Percentiles rank a stretch among this genome's conserved stretches.
These are phyloP conservation scores for Anaeramoeba ignava DNA, from an alignment of 78 protist genomes.

Conservation along the genomic window DNA sequence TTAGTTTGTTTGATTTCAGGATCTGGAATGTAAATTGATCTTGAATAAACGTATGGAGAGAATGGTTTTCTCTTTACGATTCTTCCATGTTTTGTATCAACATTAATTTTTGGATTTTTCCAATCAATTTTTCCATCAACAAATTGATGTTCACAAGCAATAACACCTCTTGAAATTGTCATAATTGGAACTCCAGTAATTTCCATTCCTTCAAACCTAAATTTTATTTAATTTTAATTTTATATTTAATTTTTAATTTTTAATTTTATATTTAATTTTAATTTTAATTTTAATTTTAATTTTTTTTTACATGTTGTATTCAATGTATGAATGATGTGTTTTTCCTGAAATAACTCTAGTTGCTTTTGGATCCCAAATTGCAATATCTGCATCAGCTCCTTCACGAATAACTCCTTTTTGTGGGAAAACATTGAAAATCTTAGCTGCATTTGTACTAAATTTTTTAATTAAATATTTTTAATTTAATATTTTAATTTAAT, in stretches of 20 bases:
- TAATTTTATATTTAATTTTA: no score
- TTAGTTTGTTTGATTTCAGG: no score
- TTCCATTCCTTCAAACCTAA: conserved; percentile 62
- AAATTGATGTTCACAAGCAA: conserved; percentile 21
- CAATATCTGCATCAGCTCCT: conserved; percentile 71
- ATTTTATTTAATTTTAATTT: no score
- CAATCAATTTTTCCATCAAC: conserved; percentile 36
- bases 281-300: no score
- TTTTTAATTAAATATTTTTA: no score
- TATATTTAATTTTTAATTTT: no score
- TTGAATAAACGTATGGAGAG: no score
- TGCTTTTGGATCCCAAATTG: conserved; percentile 51
- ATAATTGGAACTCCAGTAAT: conserved; percentile 44
- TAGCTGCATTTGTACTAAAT: conserved; percentile 58
- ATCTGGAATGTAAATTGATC: no score
- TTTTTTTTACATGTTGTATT: conserved; percentile 60
- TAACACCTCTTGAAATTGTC: conserved; percentile 29
- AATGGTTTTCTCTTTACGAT: conserved; percentile 36
- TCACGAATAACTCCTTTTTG: conserved; percentile 61
- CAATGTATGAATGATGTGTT: conserved; percentile 33
- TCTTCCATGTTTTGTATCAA: conserved; percentile 37
- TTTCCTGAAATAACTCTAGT: conserved; percentile 40
- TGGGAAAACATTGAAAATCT: conserved; percentile 68
- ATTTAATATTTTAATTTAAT: no score
- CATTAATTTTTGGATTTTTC: conserved; percentile 19